Conservation (phyloP, 148 eudicot genomes). For the Chenopodium quinoa region DNA sequence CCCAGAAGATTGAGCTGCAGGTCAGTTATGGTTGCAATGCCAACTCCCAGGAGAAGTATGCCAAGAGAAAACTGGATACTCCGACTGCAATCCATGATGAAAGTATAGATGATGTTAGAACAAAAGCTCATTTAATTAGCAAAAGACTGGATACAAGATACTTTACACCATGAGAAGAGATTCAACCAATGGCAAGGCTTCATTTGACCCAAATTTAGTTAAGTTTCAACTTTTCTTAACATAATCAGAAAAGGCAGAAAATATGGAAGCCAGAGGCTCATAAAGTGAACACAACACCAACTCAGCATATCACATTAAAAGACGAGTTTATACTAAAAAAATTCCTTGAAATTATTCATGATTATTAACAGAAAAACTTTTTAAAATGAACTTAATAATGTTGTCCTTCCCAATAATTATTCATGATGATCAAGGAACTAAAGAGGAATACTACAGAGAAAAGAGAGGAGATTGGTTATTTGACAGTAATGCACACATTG, state of each 20-base stretch:
- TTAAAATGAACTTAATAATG: background rate
- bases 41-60: conserved; percentile 43
- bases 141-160: background rate
- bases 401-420: background rate
- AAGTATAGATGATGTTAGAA: conserved; percentile 1
- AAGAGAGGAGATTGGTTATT: background rate
- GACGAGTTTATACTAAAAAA: background rate
- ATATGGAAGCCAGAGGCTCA: background rate
- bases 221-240: background rate
- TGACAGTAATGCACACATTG: too few relatives aligned
- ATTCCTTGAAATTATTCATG: too few relatives aligned
- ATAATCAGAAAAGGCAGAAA: background rate
- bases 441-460: background rate
- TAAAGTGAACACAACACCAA: background rate
- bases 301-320: background rate
- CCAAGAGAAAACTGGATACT: conserved; percentile 37
- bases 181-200: background rate
- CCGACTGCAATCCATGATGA: conserved; percentile 28
- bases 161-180: background rate
- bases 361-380: too few relatives aligned
- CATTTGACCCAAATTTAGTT: background rate
- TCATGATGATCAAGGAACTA: background rate
- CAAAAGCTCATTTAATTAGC: background rate
- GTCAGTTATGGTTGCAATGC: conserved; percentile 47
- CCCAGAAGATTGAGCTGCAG: conserved; percentile 44